Evolutionary conservation across 768 basidiomycete genomes (phyloP), one percentile per base, ranked within the genome.

Genomic region (Boletus vinaceobasis): DNA sequence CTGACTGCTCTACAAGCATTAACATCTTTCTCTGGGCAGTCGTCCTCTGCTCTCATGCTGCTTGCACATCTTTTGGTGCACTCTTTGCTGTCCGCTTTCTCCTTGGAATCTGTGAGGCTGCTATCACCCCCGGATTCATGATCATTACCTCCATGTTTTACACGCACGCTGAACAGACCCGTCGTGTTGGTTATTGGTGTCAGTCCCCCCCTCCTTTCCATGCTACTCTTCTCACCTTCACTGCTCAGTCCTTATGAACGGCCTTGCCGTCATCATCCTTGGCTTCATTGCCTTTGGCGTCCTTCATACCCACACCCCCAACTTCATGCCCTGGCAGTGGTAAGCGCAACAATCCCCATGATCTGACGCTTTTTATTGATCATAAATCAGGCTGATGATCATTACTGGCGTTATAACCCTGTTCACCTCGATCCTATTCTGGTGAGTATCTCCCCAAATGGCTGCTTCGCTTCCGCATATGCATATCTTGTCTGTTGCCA

Each of bases 61-160:
- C 85, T 1, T 88, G 86, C 64, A 81, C 79, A 59, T 86, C 82
- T 26, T 90, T 89, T 61, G 87, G 84, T 7, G 79, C 73, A 4
- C 77, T 90, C 33, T 85, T 90, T 58, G 84, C 80, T 37, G 80
- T 84, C 17, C 81, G 88, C 37, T 83, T 89, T 63, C 84, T 90
- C 64, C 75, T 91, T 43, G 89, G 89, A 11, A 72, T 84, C n/a
- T 88, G 85, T 55, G 89, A 91, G 75, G 87, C 86, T 52, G 86
- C 86, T 14, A 86, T 90, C 50, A 90, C 88, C 9, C 85, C 88
- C 31, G 88, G 88, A 15, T 89, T 90, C 73, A 77, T 91, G 80
- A 82, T 91, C 64, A 85, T 72, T 55, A 81, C 79, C 0, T 73
- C 79, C 44, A 79, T 79, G 80, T 81, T 81, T 60, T 81, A 80